Percentiles rank a stretch among this genome's conserved stretches.
phyloP scores from a whole-genome alignment of 176 grass and related monocot genomes.

The Oryza glumipatula region DNA sequence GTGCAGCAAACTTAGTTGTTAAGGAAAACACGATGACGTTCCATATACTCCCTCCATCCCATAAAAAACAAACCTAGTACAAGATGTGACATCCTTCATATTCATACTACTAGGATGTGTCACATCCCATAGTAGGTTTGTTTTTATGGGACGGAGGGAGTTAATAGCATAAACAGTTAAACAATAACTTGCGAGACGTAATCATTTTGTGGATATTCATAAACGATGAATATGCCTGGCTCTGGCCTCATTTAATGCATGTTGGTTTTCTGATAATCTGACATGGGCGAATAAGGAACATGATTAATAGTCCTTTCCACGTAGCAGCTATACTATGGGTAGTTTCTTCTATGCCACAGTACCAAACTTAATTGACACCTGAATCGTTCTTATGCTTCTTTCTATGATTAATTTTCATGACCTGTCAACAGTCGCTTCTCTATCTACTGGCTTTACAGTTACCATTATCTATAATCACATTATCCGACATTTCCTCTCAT shows the following conservation, averaged over 20 bases:
- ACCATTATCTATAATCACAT: background rate
- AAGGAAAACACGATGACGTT: background rate
- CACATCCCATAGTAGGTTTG: too few relatives aligned
- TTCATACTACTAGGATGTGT: too few relatives aligned
- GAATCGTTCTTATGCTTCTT: background rate
- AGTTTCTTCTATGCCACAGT: constrained; percentile 7
- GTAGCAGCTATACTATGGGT: background rate
- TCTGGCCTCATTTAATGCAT: background rate
- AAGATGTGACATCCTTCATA: too few relatives aligned
- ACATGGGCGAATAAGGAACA: constrained; percentile 3
- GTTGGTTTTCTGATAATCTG: constrained; percentile 3
- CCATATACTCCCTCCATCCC: background rate
- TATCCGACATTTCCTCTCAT: constrained; percentile 9
- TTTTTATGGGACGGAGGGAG: too few relatives aligned
- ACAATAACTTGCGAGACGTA: background rate
- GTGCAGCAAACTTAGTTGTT: constrained; percentile 15
- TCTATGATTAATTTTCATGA: constrained; percentile 9
- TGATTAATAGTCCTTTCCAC: background rate
- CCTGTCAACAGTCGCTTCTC: background rate
- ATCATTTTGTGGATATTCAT: background rate
- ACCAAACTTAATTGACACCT: constrained; percentile 24
- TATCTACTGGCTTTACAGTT: background rate
- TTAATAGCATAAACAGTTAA: background rate
- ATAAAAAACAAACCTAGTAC: too few relatives aligned
- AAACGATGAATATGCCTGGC: background rate